Conservation (phyloP, 176 grass and related monocot species). For the Avena sativa region DNA sequence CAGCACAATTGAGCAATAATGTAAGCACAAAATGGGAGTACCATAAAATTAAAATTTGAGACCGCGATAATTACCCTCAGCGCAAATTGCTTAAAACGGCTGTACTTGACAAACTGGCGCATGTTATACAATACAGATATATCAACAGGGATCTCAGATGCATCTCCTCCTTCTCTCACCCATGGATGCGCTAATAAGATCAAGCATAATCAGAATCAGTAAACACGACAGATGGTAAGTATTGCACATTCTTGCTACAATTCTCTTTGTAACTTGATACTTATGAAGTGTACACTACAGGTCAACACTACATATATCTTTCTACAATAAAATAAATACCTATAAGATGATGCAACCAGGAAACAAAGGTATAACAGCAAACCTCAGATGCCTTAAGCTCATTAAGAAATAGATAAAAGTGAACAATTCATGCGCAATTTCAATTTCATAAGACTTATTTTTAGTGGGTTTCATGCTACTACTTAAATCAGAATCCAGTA, state of each 20-base stretch:
- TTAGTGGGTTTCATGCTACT: not conserved
- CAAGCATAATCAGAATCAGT: constrained; percentile 41
- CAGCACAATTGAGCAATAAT: constrained; percentile 35
- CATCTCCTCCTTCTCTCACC: constrained; percentile 94
- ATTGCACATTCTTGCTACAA: not conserved
- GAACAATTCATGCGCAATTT: not conserved
- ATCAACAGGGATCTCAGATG: constrained; percentile 94
- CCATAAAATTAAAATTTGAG: not conserved
- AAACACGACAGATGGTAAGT: not conserved
- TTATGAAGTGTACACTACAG: not conserved
- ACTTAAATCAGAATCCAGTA: constrained; percentile 6
- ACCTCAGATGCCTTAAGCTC: not conserved
- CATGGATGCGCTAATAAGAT: constrained; percentile 87
- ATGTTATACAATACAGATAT: constrained; percentile 97
- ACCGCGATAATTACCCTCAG: constrained; percentile 65
- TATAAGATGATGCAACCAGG: not conserved
- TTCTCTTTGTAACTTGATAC: constrained; percentile 6
- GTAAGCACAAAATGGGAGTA: constrained; percentile 36
- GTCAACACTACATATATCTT: not conserved
- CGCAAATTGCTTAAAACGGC: constrained; percentile 98
- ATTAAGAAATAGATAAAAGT: constrained; percentile 1
- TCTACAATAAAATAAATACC: not conserved
- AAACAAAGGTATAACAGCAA: not conserved
- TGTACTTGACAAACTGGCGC: constrained; percentile 98
- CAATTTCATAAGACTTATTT: constrained; percentile 4